phyloP scores from a whole-genome alignment of 2,329 filamentous ascomycete species.

The Emydomyces testavorans region DNA sequence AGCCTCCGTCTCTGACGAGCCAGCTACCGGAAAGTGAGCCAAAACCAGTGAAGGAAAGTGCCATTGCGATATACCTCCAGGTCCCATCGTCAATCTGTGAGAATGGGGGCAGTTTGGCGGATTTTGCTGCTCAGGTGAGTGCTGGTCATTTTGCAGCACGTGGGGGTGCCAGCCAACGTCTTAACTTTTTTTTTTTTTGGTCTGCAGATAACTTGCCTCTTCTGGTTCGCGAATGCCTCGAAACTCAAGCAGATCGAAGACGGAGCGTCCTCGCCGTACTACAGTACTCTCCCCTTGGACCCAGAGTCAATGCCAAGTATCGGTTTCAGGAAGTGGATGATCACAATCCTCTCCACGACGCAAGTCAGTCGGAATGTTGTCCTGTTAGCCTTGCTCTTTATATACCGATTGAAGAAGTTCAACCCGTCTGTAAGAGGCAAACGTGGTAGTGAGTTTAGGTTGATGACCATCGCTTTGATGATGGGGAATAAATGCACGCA shows the following conservation, averaged over 20 bases:
- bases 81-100: slow-evolving; percentile 66
- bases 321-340: slow-evolving; percentile 88
- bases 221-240: slow-evolving; percentile 91
- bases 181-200: no score
- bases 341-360: slow-evolving; percentile 79
- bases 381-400: slow-evolving; percentile 76
- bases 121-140: slow-evolving; percentile 70
- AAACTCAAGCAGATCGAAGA: slow-evolving; percentile 65
- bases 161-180: no score
- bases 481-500: slow-evolving; percentile 79
- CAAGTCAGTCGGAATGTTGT: slow-evolving; percentile 96
- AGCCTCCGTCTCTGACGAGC: slow-evolving; percentile 21
- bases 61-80: slow-evolving; percentile 46
- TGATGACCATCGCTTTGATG: slow-evolving; percentile 93
- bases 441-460: slow-evolving; percentile 80
- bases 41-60: slow-evolving; percentile 22
- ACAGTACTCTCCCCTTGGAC: slow-evolving; percentile 46
- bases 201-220: slow-evolving; percentile 76
- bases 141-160: no score
- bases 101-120: slow-evolving; percentile 62
- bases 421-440: slow-evolving; percentile 85
- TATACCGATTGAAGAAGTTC: slow-evolving; percentile 81
- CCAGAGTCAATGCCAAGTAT: slow-evolving; percentile 62
- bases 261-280: slow-evolving; percentile 32
- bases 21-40: slow-evolving; percentile 18